Percentiles rank a stretch among this genome's conserved stretches.
These are phyloP conservation scores for Danielia oregonensis DNA, from an alignment of 805 yeast genomes.

Conservation along the genomic window DNA sequence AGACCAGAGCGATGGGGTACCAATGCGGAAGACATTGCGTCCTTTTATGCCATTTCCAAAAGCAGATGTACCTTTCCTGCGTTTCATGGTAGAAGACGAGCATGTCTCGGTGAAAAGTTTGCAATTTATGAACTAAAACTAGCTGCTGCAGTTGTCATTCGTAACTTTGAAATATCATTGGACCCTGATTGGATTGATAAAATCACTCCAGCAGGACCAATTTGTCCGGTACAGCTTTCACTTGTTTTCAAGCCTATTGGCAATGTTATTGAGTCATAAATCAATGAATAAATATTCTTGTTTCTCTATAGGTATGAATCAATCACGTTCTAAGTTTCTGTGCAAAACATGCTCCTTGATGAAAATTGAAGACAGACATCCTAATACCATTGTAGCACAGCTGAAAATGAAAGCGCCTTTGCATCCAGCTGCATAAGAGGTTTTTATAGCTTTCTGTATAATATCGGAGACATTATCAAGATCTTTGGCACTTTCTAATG, in stretches of 20 bases:
- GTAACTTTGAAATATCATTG: constrained; percentile 30
- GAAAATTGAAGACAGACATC: constrained; percentile 40
- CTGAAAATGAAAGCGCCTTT: constrained; percentile 53
- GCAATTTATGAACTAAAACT: constrained; percentile 46
- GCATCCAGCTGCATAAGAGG: constrained; percentile 50
- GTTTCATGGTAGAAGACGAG: constrained; percentile 58
- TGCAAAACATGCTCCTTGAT: constrained; percentile 60
- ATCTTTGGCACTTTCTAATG: constrained; percentile 56
- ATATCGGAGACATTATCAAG: constrained; percentile 50
- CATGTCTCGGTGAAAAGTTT: constrained; percentile 58
- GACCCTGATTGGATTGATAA: constrained; percentile 45
- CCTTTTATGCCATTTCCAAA: constrained; percentile 42
- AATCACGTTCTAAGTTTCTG: too few relatives aligned
- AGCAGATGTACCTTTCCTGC: constrained; percentile 45
- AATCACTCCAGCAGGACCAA: constrained; percentile 57
- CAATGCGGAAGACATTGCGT: constrained; percentile 30
- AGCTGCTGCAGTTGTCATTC: constrained; percentile 34
- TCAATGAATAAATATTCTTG: neutral
- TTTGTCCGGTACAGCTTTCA: constrained; percentile 42
- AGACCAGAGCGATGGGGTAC: constrained; percentile 52
- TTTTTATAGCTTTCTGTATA: constrained; percentile 44
- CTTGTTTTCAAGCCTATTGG: constrained; percentile 4
- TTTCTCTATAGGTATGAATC: too few relatives aligned
- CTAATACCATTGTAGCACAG: constrained; percentile 34
- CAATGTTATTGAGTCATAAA: too few relatives aligned